Conservation (phyloP, 345 rosid species). For the Eucalyptus polybractea region DNA sequence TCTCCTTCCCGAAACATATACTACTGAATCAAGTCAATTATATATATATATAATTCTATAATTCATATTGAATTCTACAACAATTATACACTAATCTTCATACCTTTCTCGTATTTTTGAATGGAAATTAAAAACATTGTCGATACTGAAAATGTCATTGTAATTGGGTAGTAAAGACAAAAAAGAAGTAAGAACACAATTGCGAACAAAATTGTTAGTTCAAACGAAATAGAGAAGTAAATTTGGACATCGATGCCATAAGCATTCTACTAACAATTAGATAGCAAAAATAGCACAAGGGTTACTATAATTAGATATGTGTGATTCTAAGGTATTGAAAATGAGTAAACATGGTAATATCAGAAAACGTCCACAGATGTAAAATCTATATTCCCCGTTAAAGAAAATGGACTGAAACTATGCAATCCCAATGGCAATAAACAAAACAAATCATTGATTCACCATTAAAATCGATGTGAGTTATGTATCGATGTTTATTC, state of each 20-base stretch:
- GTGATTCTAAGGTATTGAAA: background rate
- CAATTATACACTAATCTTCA: background rate
- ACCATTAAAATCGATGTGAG: background rate
- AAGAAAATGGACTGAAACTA: background rate
- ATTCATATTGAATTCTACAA: background rate
- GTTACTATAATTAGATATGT: background rate
- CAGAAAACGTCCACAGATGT: background rate
- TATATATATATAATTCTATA: background rate
- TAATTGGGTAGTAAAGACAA: background rate
- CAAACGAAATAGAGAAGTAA: background rate
- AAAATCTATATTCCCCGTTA: background rate
- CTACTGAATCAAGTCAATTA: background rate
- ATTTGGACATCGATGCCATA: background rate
- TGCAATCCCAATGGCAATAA: background rate
- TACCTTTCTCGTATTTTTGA: background rate
- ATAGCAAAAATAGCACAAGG: background rate
- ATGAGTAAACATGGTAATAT: background rate
- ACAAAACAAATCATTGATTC: background rate
- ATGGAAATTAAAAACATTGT: background rate
- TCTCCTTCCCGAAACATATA: background rate
- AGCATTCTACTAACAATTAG: background rate
- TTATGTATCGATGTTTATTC: background rate
- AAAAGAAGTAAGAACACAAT: background rate
- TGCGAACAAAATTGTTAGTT: background rate
- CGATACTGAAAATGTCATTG: background rate